Percentiles rank a stretch among this genome's conserved stretches.
Conservation (phyloP, 345 rosid species). For the Litchi chinensis region DNA sequence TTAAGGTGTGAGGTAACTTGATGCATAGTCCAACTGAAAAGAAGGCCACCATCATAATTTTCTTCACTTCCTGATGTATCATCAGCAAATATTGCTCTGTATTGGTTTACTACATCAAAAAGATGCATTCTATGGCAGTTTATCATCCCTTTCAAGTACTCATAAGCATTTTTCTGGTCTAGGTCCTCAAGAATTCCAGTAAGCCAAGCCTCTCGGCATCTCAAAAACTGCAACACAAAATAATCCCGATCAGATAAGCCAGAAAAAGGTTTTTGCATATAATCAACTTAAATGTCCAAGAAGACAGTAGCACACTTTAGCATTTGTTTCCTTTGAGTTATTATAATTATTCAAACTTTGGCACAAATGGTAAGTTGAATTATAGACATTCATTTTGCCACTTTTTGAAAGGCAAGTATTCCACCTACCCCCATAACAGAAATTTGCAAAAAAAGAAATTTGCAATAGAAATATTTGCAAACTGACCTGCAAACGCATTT, state of each 20-base stretch:
- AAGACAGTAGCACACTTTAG: not conserved
- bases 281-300: constrained; percentile 18
- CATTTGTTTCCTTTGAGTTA: not conserved
- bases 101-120: constrained; percentile 95
- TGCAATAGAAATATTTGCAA: not conserved
- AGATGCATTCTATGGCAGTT: constrained; percentile 86
- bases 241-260: constrained; percentile 25
- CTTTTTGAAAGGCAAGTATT: not conserved
- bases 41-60: constrained; percentile 91
- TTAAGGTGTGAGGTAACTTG: constrained; percentile 94
- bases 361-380: not conserved
- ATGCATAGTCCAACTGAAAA: constrained; percentile 99
- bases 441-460: not conserved
- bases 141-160: constrained; percentile 90
- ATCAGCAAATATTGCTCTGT: constrained; percentile 94
- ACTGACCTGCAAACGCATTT: constrained; percentile 90
- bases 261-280: constrained; percentile 3
- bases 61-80: constrained; percentile 97
- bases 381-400: not conserved
- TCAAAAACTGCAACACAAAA: constrained; percentile 70
- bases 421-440: not conserved
- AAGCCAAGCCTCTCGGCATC: constrained; percentile 99
- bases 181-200: constrained; percentile 95
- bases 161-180: constrained; percentile 87
- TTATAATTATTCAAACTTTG: not conserved